Evolutionary conservation across 2,329 filamentous ascomycete genomes (phyloP).

Genomic region (Claviceps africana): DNA sequence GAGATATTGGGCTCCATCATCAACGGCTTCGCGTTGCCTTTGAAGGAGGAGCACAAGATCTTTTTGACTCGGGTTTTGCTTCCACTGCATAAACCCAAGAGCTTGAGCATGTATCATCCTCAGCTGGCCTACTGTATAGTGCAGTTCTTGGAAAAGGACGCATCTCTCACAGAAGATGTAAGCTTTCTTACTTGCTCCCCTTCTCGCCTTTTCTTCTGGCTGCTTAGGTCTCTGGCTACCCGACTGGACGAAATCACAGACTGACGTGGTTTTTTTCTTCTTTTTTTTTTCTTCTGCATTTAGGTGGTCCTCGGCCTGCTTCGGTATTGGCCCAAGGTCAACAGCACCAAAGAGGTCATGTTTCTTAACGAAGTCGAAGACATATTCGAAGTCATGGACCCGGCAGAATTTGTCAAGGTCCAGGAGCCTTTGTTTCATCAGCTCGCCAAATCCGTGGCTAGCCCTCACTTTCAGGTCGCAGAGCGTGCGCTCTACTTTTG

Average conservation of each 20-base stretch:
- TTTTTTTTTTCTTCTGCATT: not conserved
- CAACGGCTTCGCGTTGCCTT: slow-evolving; percentile 89
- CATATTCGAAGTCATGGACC: slow-evolving; percentile 99
- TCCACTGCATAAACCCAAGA: slow-evolving; percentile 95
- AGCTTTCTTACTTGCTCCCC: not conserved
- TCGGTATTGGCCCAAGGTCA: slow-evolving; percentile 97
- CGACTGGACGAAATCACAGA: not conserved
- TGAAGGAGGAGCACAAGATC: slow-evolving; percentile 98
- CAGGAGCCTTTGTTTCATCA: slow-evolving; percentile 97
- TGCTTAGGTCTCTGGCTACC: not conserved
- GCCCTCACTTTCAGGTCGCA: slow-evolving; percentile 96
- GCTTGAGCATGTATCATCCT: slow-evolving; percentile 98
- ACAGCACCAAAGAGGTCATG: slow-evolving; percentile 99
- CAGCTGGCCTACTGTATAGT: slow-evolving; percentile 98
- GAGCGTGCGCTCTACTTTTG: slow-evolving; percentile 97
- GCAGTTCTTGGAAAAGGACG: slow-evolving; percentile 96
- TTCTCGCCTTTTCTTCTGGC: not conserved
- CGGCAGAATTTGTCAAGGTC: slow-evolving; percentile 94
- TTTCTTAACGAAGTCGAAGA: slow-evolving; percentile 98
- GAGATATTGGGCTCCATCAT: slow-evolving; percentile 98
- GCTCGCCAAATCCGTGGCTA: slow-evolving; percentile 92
- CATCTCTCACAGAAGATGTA: slow-evolving; percentile 90
- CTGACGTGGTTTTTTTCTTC: not conserved
- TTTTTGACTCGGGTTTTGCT: slow-evolving; percentile 89
- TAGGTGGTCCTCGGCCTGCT: slow-evolving; percentile 90